phyloP scores from a whole-genome alignment of 1,284 basidiomycete species.

The Chalciporus sp. region DNA sequence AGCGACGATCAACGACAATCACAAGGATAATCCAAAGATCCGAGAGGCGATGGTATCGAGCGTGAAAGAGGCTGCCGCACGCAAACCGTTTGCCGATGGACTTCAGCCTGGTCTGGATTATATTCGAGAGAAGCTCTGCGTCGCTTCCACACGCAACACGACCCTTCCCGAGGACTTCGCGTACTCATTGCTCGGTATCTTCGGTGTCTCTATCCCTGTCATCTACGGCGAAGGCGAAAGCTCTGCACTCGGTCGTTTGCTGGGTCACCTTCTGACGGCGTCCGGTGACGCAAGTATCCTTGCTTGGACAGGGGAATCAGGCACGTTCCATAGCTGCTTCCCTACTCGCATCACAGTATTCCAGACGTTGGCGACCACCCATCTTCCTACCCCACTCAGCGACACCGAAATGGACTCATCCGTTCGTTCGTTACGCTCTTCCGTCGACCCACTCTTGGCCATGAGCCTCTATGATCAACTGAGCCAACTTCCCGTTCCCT shows the following conservation, averaged over 20 bases:
- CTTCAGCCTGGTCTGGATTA: too few species aligned
- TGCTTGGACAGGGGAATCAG: not conserved
- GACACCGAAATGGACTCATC: not conserved
- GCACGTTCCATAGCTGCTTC: not conserved
- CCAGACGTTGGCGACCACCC: not conserved
- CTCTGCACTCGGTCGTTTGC: not conserved
- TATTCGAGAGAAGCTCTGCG: too few species aligned
- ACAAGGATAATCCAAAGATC: not conserved
- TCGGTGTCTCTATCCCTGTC: too few species aligned
- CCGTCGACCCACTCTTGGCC: not conserved
- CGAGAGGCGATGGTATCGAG: too few species aligned
- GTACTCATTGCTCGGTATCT: too few species aligned
- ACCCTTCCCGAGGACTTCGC: not conserved
- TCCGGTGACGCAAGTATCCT: conserved; percentile 4
- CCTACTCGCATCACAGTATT: not conserved
- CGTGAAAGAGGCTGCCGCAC: too few species aligned
- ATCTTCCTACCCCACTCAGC: not conserved
- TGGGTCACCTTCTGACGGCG: too few species aligned
- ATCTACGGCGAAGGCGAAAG: too few species aligned
- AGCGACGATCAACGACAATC: not conserved
- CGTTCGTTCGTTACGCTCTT: not conserved
- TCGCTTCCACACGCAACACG: not conserved
- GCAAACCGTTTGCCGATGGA: not conserved
- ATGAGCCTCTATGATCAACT: not conserved
- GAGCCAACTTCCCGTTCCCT: not conserved